Evolutionary conservation across 106 monocot genomes (phyloP).

Genomic region (Dendrobium catenatum): DNA sequence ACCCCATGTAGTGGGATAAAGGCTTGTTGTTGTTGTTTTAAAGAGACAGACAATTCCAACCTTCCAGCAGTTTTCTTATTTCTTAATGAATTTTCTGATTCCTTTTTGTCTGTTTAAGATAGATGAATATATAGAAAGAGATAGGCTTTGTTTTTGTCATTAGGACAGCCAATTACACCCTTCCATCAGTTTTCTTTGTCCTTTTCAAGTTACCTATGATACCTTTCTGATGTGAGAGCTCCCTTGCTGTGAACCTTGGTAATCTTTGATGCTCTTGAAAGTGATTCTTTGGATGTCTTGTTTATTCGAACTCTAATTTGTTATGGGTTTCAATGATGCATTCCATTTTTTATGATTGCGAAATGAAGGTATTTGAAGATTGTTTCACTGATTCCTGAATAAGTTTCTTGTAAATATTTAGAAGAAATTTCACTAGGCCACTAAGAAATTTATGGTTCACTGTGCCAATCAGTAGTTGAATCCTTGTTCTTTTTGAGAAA

Average conservation of each 20-base stretch:
- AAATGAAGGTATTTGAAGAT: not conserved
- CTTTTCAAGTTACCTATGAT: not conserved
- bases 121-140: not conserved
- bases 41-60: not conserved
- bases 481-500: not conserved
- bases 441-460: not conserved
- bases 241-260: not conserved
- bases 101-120: not conserved
- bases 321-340: not conserved
- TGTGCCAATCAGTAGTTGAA: not conserved
- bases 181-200: not conserved
- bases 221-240: not conserved
- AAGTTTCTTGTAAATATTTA: not conserved
- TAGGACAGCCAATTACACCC: not conserved
- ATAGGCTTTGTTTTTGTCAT: not conserved
- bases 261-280: constrained; percentile 2
- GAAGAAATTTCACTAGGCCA: not conserved
- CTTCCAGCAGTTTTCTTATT: not conserved
- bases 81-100: not conserved
- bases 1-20: too few species aligned
- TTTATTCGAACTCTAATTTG: not conserved
- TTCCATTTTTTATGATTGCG: not conserved
- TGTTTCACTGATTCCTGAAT: not conserved
- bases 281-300: not conserved
- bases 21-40: too few species aligned